Conservation (phyloP, 2,329 filamentous ascomycete species). For the Paecilomyces sp. region DNA sequence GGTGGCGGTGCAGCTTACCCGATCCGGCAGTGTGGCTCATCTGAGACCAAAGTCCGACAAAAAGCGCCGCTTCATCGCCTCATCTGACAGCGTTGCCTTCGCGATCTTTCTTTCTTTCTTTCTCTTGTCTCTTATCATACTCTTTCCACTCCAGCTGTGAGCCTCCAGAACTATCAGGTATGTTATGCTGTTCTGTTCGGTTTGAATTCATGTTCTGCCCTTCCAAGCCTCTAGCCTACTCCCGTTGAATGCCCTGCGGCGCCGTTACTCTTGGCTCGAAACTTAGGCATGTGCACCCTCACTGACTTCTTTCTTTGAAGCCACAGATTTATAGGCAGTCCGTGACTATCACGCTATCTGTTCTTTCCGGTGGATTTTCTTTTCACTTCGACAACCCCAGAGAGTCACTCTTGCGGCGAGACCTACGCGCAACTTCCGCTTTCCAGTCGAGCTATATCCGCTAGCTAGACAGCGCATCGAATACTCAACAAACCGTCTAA, state of each 20-base stretch:
- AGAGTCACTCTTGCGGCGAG: neutral
- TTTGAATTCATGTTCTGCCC: neutral
- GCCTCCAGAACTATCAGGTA: neutral
- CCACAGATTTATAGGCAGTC: neutral
- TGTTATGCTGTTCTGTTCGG: neutral
- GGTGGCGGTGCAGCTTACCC: neutral
- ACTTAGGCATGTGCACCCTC: neutral
- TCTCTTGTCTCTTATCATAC: neutral
- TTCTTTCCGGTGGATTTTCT: neutral
- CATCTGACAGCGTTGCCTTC: neutral
- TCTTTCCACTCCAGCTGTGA: neutral
- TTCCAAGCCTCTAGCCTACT: neutral
- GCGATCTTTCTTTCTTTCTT: neutral
- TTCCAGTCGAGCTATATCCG: neutral
- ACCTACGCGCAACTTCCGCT: neutral
- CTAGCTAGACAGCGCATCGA: neutral
- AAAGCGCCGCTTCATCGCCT: neutral
- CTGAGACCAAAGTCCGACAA: neutral
- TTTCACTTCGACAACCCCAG: neutral
- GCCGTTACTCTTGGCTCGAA: neutral
- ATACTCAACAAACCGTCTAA: neutral
- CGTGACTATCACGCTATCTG: neutral
- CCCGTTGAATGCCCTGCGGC: neutral
- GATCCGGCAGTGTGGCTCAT: neutral
- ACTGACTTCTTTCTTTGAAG: neutral